Evolutionary conservation across 306 rosid genomes (phyloP).

Genomic region (Pyrus betulifolia): DNA sequence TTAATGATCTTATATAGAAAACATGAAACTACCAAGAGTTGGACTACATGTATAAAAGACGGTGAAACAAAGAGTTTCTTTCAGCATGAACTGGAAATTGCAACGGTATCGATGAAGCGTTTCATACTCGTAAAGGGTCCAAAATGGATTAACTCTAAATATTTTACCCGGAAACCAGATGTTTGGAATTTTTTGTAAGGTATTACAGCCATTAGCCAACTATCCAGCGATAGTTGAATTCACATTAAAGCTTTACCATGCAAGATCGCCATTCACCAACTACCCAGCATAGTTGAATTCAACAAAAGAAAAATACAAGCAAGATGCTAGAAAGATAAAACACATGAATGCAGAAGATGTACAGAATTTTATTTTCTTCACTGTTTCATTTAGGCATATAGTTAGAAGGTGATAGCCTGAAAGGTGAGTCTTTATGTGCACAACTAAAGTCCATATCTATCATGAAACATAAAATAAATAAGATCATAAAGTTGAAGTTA

Average conservation of each 20-base stretch:
- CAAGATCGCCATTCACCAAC: background rate
- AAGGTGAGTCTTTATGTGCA: background rate
- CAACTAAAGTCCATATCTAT: background rate
- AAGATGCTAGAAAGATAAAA: background rate
- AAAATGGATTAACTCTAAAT: background rate
- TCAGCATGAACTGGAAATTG: background rate
- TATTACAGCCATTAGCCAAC: background rate
- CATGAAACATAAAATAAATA: background rate
- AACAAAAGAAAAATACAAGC: background rate
- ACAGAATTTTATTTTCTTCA: background rate
- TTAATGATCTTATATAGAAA: background rate
- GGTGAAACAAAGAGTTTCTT: background rate
- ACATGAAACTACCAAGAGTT: background rate
- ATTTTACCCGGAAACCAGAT: background rate
- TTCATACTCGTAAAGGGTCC: background rate
- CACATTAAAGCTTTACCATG: background rate
- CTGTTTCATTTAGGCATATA: background rate
- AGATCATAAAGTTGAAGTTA: background rate
- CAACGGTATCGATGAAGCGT: background rate
- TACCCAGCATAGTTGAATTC: background rate
- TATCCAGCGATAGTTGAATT: too few species aligned
- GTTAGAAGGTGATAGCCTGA: background rate
- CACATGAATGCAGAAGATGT: background rate
- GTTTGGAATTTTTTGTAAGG: background rate
- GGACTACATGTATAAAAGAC: background rate